Conservation (phyloP, 2,329 filamentous ascomycete genomes). For the Akanthomyces uredinophilus region DNA sequence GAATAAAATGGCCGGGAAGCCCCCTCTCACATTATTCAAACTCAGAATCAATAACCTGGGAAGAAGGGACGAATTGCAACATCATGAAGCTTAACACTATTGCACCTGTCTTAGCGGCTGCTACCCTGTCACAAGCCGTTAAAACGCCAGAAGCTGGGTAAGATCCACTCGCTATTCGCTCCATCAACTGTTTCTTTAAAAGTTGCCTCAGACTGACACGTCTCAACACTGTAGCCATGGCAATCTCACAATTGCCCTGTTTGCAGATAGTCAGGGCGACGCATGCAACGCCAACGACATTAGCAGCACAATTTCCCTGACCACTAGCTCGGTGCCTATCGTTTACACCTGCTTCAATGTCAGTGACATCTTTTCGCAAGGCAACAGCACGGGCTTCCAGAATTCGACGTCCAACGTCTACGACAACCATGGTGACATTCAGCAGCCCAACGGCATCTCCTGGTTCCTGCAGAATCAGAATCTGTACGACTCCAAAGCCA, state of each 20-base stretch:
- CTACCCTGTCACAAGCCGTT: background rate
- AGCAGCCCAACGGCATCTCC: constrained; percentile 15
- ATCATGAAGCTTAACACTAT: background rate
- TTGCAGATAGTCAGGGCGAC: constrained; percentile 8
- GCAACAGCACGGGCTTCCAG: constrained; percentile 18
- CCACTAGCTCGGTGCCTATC: constrained; percentile 14
- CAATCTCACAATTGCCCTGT: constrained; percentile 18
- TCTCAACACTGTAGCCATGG: background rate
- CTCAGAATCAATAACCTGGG: no score
- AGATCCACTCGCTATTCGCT: background rate
- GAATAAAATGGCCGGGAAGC: background rate
- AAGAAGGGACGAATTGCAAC: background rate
- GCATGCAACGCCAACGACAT: constrained; percentile 18
- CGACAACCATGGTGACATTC: background rate
- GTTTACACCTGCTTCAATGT: constrained; percentile 21
- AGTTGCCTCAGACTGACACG: no score
- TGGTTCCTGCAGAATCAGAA: constrained; percentile 16
- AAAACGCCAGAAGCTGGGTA: background rate
- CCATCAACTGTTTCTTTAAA: background rate
- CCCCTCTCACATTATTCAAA: background rate
- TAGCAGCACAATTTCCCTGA: constrained; percentile 15
- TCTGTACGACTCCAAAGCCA: constrained; percentile 16
- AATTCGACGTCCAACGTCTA: background rate
- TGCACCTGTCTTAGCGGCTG: background rate
- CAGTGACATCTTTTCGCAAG: constrained; percentile 19